A percentile compares a stretch with the other conserved stretches of the same genome.
Evolutionary conservation across 768 basidiomycete genomes (phyloP).

Genomic region (Boletus speciosus): DNA sequence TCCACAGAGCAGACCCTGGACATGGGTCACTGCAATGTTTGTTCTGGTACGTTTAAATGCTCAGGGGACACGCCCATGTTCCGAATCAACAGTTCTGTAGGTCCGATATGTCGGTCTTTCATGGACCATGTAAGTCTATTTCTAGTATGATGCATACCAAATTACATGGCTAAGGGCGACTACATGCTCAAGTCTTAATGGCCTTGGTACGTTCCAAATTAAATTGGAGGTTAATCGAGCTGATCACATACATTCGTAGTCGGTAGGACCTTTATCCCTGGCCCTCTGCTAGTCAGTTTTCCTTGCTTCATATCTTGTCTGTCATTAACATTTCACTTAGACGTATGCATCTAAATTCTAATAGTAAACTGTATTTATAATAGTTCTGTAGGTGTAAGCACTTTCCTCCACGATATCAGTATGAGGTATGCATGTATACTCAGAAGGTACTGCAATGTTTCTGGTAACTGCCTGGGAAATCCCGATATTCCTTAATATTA

Average conservation of each 20-base stretch:
- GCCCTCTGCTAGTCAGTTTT: background rate
- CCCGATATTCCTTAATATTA: background rate
- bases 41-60: background rate
- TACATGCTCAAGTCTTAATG: background rate
- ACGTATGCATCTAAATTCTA: background rate
- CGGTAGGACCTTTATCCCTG: background rate
- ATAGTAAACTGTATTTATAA: background rate
- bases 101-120: slow-evolving; percentile 7
- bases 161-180: too few relatives aligned
- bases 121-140: slow-evolving; percentile 1
- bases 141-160: too few relatives aligned
- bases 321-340: background rate
- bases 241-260: background rate
- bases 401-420: too few relatives aligned
- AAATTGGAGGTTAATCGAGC: background rate
- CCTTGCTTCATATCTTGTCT: too few relatives aligned
- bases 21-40: slow-evolving; percentile 8
- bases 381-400: slow-evolving; percentile 2
- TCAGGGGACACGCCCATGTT: too few relatives aligned
- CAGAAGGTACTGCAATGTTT: background rate
- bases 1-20: background rate
- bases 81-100: background rate
- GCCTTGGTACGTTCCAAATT: background rate
- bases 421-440: background rate
- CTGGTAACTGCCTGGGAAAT: background rate